phyloP scores from a whole-genome alignment of 2,329 filamentous ascomycete species.

The Microascus cirrosus region DNA sequence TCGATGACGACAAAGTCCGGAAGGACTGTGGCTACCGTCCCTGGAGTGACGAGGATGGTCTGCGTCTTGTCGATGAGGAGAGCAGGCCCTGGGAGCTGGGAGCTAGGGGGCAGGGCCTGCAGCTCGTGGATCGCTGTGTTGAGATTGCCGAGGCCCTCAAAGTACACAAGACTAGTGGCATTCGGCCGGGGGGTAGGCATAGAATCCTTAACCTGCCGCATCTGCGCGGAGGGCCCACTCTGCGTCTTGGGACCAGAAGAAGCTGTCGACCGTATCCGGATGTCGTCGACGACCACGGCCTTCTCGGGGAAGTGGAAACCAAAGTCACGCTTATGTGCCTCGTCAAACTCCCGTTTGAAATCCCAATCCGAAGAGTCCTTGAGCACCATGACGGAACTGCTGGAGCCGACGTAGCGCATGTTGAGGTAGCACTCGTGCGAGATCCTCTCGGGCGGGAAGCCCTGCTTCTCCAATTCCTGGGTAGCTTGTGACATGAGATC shows the following conservation, averaged over 20 bases:
- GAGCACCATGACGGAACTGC: constrained; percentile 23
- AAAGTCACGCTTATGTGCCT: constrained; percentile 64
- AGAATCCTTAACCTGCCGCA: too few relatives aligned
- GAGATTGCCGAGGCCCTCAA: not conserved
- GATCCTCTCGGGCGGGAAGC: constrained; percentile 27
- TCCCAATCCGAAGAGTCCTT: constrained; percentile 23
- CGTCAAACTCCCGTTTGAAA: constrained; percentile 56
- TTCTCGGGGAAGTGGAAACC: constrained; percentile 35
- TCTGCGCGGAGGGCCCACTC: too few relatives aligned
- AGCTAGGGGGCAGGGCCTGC: constrained; percentile 28
- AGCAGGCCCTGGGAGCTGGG: not conserved
- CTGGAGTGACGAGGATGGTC: constrained; percentile 64
- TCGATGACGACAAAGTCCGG: constrained; percentile 86
- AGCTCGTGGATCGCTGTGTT: not conserved
- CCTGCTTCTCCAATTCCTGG: constrained; percentile 15
- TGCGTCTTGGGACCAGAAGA: too few relatives aligned
- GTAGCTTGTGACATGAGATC: constrained; percentile 26
- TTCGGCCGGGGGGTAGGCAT: too few relatives aligned
- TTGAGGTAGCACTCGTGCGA: constrained; percentile 33
- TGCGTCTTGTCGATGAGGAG: not conserved
- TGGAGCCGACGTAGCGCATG: constrained; percentile 22
- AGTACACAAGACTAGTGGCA: too few relatives aligned
- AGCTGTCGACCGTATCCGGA: too few relatives aligned
- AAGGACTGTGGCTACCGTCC: constrained; percentile 51
- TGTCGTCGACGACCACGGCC: too few relatives aligned